Evolutionary conservation across 1,284 basidiomycete species (phyloP), one percentile per base, ranked within the genome.

Genomic region (Sanguinoderma infundibulare): DNA sequence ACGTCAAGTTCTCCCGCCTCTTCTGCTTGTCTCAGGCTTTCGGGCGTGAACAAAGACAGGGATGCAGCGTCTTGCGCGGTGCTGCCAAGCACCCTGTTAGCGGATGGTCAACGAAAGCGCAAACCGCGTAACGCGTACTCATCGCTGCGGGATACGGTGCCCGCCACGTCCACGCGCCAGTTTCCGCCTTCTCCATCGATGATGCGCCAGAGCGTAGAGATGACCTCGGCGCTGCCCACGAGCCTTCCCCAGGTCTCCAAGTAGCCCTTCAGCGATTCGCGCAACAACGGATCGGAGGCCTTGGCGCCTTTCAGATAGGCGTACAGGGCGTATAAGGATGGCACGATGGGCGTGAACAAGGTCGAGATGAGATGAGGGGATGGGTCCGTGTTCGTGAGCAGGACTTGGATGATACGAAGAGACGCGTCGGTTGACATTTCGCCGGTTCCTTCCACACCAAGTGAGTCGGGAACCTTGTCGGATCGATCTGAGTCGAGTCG

Each of bases 361-460:
- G 77, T 74, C 0, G 87, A 81, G 49, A 92, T 82, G 39, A 93
- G 81, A 2, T 77, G 74, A 0, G 92, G 89, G 1, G 91, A 89
- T 3, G 93, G 92, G 63, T 95, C 93, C 5, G 89, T 86, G 66
- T 94, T 91, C 6, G 86, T 81, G 3, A 94, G 74, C 26, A 94
- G 77, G 2, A 77, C 80, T 57, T 85, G 77, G 8, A 92, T 71
- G 2, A 73, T 81, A 7, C 75, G 73, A 24, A 91, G 71, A 2
- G 83, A 78, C 10, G 73, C 73, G 3, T 77, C 71, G 20, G 83
- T 75, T 0, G 71, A 69, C 17, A 70, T 39, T 14, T 62, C 55
- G 17, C 62, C 63, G 6, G 49, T 28, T 10, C 60, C 62, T 60
- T 17, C 20, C 1, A 12, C 7, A 26, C 15, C 38, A n/a, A n/a